These are phyloP conservation scores for Aquanectria penicillioides DNA, from an alignment of 2,329 filamentous ascomycete species.

Conservation along the genomic window DNA sequence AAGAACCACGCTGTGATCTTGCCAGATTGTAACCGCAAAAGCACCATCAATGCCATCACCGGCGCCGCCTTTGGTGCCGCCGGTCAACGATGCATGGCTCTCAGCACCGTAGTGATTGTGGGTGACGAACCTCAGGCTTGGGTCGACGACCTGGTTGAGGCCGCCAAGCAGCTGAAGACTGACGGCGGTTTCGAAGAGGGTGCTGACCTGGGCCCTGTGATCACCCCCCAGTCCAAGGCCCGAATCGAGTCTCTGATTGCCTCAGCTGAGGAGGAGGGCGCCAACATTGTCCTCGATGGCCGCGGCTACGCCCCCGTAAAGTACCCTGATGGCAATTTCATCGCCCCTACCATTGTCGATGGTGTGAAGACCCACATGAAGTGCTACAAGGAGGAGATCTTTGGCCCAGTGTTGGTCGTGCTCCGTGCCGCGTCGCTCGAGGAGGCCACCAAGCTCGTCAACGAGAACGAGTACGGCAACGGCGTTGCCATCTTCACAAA, in stretches of 20 bases:
- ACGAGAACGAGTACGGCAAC: slow-evolving; percentile 46
- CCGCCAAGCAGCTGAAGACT: slow-evolving; percentile 62
- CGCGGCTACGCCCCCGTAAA: slow-evolving; percentile 24
- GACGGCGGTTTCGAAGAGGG: slow-evolving; percentile 31
- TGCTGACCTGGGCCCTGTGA: slow-evolving; percentile 32
- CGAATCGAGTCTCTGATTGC: slow-evolving; percentile 29
- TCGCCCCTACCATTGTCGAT: slow-evolving; percentile 46
- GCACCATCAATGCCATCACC: slow-evolving; percentile 71
- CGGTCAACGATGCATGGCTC: slow-evolving; percentile 75
- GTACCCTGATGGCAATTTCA: slow-evolving; percentile 55
- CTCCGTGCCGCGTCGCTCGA: slow-evolving; percentile 45
- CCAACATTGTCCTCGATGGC: slow-evolving; percentile 31
- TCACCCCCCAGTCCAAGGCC: slow-evolving; percentile 26
- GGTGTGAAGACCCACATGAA: slow-evolving; percentile 47
- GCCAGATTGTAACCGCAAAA: slow-evolving; percentile 76
- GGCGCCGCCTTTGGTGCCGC: slow-evolving; percentile 75
- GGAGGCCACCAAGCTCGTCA: slow-evolving; percentile 45
- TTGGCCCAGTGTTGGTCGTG: slow-evolving; percentile 47
- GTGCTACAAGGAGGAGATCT: slow-evolving; percentile 48
- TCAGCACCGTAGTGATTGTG: slow-evolving; percentile 71
- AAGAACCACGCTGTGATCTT: slow-evolving; percentile 76
- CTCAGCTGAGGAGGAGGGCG: slow-evolving; percentile 26
- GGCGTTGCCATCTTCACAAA: slow-evolving; percentile 47
- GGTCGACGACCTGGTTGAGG: slow-evolving; percentile 70
- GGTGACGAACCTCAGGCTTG: slow-evolving; percentile 71